These are phyloP conservation scores for Spatholobus suberectus DNA, from an alignment of 306 rosid genomes.

Conservation along the genomic window DNA sequence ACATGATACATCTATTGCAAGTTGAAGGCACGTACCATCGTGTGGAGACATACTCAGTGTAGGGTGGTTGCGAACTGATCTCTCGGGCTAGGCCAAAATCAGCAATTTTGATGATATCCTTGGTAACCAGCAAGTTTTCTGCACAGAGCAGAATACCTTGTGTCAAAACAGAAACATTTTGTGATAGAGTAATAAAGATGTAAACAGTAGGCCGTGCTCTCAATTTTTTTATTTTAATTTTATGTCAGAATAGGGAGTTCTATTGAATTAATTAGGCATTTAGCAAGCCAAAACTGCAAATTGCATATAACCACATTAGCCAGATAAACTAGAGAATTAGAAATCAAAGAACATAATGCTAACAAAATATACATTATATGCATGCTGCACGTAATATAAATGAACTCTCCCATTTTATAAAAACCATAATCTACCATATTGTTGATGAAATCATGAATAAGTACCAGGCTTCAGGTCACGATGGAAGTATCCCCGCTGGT, in stretches of 20 bases:
- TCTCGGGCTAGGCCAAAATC: conserved; percentile 99
- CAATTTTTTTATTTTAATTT: neutral
- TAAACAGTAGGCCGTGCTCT: neutral
- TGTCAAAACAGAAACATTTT: conserved; percentile 13
- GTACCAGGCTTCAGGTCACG: conserved; percentile 99
- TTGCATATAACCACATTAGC: neutral
- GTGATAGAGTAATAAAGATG: neutral
- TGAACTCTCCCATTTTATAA: neutral
- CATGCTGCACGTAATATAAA: neutral
- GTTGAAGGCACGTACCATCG: conserved; percentile 72
- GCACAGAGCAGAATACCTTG: conserved; percentile 16
- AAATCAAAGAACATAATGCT: neutral
- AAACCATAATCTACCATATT: conserved; percentile 13
- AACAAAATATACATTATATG: neutral
- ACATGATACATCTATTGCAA: neutral
- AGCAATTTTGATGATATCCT: conserved; percentile 83
- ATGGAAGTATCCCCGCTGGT: conserved; percentile 98
- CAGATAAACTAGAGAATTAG: neutral
- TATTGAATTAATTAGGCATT: neutral
- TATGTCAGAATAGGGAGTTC: neutral
- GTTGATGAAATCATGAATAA: neutral
- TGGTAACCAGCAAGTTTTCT: conserved; percentile 92
- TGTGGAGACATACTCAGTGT: conserved; percentile 93
- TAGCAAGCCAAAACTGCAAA: neutral
- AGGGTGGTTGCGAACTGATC: conserved; percentile 85